Conservation (phyloP, 305 asterid species). For the Fraxinus sp. region DNA sequence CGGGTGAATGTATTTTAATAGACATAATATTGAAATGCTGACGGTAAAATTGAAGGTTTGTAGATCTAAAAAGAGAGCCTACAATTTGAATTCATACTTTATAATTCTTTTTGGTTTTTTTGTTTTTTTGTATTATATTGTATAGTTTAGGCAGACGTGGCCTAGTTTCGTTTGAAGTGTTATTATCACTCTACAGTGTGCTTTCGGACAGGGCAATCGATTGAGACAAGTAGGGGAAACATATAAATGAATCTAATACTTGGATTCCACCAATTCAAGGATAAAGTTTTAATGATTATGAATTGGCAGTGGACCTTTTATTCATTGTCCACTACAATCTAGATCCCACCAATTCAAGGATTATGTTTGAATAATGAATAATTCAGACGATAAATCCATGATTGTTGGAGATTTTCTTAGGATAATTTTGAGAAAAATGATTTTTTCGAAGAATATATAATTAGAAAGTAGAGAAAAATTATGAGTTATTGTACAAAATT, state of each 20-base stretch:
- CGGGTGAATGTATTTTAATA: neutral
- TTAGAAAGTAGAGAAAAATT: neutral
- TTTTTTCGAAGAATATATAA: neutral
- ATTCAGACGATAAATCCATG: neutral
- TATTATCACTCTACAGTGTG: neutral
- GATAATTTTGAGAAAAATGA: neutral
- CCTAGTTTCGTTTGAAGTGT: neutral
- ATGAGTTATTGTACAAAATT: neutral
- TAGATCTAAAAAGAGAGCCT: neutral
- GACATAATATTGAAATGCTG: neutral
- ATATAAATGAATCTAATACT: neutral
- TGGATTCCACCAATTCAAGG: neutral
- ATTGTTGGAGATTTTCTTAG: neutral
- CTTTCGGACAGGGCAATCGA: neutral
- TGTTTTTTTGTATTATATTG: too few relatives aligned
- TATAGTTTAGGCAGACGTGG: neutral
- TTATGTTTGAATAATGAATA: neutral
- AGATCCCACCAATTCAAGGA: neutral
- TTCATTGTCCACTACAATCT: neutral
- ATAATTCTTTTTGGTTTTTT: too few relatives aligned
- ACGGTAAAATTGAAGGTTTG: neutral
- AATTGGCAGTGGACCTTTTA: neutral
- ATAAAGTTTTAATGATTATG: neutral
- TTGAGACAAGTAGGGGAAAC: neutral
- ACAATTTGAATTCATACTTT: too few relatives aligned